Evolutionary conservation across 345 rosid species (phyloP).

Genomic region (Mercurialis annua): DNA sequence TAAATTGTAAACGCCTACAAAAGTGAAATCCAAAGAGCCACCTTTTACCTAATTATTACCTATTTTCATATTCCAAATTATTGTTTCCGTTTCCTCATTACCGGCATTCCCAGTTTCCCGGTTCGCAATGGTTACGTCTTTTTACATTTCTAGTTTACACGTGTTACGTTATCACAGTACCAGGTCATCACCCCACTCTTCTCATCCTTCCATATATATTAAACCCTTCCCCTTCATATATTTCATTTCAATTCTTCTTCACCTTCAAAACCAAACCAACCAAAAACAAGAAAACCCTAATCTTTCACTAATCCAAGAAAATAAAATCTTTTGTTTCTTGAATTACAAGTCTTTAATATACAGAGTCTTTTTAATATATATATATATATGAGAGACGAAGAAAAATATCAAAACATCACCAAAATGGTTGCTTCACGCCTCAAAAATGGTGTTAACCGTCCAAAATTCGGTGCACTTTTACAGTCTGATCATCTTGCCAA

Average conservation of each 20-base stretch:
- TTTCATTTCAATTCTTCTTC: conserved; percentile 13
- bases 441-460: conserved; percentile 32
- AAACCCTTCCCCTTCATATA: conserved; percentile 2
- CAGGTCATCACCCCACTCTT: conserved; percentile 13
- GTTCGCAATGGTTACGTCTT: conserved; percentile 24
- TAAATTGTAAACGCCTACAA: conserved; percentile 12
- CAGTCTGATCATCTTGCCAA: conserved; percentile 41
- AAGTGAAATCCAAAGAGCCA: neutral
- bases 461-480: conserved; percentile 56
- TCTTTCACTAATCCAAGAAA: neutral
- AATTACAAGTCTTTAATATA: neutral
- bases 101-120: conserved; percentile 29
- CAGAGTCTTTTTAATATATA: too few relatives aligned
- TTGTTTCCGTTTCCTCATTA: neutral
- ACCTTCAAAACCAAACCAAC: neutral
- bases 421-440: conserved; percentile 18
- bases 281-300: too few relatives aligned
- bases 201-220: conserved; percentile 12
- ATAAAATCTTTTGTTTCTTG: neutral
- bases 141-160: conserved; percentile 20
- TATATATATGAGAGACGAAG: conserved; percentile 28
- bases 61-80: neutral
- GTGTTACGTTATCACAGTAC: conserved; percentile 31
- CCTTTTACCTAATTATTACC: neutral
- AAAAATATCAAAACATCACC: conserved; percentile 9